Evolutionary conservation across 116 monocot species (phyloP), one percentile per base, ranked within the genome.

Genomic region (Trichopus zeylanicus): DNA sequence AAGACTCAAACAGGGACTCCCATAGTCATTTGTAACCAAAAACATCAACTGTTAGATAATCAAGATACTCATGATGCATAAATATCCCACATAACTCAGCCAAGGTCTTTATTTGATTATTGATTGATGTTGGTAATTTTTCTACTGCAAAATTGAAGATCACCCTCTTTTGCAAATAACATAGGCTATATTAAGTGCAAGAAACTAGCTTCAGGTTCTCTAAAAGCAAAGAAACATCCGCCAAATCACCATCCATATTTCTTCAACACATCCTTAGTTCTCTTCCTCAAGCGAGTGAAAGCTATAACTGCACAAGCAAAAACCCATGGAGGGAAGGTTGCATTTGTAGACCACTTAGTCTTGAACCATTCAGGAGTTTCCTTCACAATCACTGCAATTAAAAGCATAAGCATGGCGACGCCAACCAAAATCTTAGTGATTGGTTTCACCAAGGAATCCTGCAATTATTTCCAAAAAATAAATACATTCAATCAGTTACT

Each of bases 371-470:
- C 57, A 4, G 90, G 90, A 26, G 64, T 26, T 28, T 95, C 84
- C 74, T 75, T 90, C 66, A 87, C 59, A 5, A 83, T 49, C 31
- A 90, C 1, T 20, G 77, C 75, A 21, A 81, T 62, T 47, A 90
- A 51, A 21, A 90, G 39, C 4, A 74, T 75, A 22, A 76, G 8
- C 56, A 84, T 22, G 19, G 81, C 81, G 4, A 84, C 74, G 3
- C 76, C 84, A 1, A 84, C 26, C 56, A 97, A 26, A 39, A 90
- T 72, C 70, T 84, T 90, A 37, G 95, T 95, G 9, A 95, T 63
- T 18, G 95, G 95, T 51, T 83, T 86, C 56, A 95, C 33, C 74
- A 89, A 29, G 1, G 95, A 79, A 74, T 95, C 95, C 90, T 95
- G 66, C 26, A 64, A 47, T 42, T 25, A 5, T 48, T 33, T 1